A percentile compares a stretch with the other conserved stretches of the same genome.
Evolutionary conservation across 352 stramenopile genomes (phyloP).

Genomic region (Phytophthora vignae): DNA sequence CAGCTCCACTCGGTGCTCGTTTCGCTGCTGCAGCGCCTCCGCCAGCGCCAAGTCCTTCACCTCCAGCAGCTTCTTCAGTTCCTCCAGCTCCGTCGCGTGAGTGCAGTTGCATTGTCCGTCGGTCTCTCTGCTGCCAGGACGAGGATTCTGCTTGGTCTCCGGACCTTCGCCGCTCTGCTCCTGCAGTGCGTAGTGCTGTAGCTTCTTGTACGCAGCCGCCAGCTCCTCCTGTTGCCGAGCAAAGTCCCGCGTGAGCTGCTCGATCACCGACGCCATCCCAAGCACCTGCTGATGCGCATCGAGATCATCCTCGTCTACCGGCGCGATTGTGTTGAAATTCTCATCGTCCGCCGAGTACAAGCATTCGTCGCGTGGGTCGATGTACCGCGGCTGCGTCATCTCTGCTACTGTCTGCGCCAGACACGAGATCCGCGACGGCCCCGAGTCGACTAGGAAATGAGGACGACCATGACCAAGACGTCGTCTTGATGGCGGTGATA

Average conservation of each 20-base stretch:
- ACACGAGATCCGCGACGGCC: neutral
- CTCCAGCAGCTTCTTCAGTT: constrained; percentile 49
- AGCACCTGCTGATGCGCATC: constrained; percentile 70
- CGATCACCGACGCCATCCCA: constrained; percentile 69
- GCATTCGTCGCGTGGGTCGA: constrained; percentile 6
- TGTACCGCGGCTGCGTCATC: constrained; percentile 23
- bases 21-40: constrained; percentile 66
- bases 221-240: constrained; percentile 64
- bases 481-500: neutral
- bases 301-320: constrained; percentile 37
- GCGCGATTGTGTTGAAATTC: neutral
- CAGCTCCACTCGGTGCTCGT: constrained; percentile 56
- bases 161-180: constrained; percentile 15
- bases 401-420: constrained; percentile 7
- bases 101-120: constrained; percentile 31
- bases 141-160: neutral
- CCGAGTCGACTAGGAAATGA: constrained; percentile 14
- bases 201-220: constrained; percentile 56
- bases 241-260: constrained; percentile 68
- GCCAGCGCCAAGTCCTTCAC: constrained; percentile 67
- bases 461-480: constrained; percentile 13
- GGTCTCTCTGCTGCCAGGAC: neutral
- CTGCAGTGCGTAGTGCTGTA: constrained; percentile 49
- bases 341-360: constrained; percentile 3
- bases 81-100: constrained; percentile 40